These are phyloP conservation scores for Cochlearia excelsa DNA, from an alignment of 345 rosid genomes.

Conservation along the genomic window DNA sequence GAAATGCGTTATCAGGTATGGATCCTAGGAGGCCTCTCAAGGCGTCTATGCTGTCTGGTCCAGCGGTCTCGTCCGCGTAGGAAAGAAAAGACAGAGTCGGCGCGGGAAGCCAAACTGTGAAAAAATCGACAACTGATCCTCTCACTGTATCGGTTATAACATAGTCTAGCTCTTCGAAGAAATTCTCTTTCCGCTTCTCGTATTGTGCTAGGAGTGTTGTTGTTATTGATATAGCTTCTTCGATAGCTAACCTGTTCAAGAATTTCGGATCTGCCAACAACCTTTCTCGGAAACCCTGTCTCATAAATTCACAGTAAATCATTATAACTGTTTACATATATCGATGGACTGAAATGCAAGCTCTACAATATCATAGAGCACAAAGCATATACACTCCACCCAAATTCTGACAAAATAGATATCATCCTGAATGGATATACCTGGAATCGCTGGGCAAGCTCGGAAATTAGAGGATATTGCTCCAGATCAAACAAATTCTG, in stretches of 20 bases:
- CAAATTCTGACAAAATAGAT: conserved; percentile 7
- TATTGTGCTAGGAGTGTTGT: conserved; percentile 93
- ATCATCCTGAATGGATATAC: conserved; percentile 37
- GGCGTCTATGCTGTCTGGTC: conserved; percentile 57
- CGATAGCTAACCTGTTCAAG: conserved; percentile 90
- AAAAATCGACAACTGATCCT: conserved; percentile 87
- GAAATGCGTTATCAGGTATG: conserved; percentile 93
- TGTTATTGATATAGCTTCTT: conserved; percentile 87
- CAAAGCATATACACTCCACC: not conserved
- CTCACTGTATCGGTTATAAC: conserved; percentile 84
- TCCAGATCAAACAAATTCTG: conserved; percentile 92
- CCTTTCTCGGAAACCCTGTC: conserved; percentile 97
- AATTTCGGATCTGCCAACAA: conserved; percentile 91
- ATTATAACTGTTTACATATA: not conserved
- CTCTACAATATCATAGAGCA: conserved; percentile 7
- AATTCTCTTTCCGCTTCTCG: conserved; percentile 79
- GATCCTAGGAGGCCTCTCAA: conserved; percentile 77
- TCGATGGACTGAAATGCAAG: conserved; percentile 1
- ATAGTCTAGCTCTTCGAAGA: conserved; percentile 89
- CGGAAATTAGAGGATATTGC: conserved; percentile 77
- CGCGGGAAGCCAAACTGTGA: conserved; percentile 96
- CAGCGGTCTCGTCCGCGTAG: conserved; percentile 49
- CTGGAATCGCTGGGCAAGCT: conserved; percentile 86
- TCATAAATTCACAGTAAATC: conserved; percentile 28
- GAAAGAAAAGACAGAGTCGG: conserved; percentile 89